Evolutionary conservation across 805 yeast species (phyloP).

Genomic region (Saccharomyces paradoxus): DNA sequence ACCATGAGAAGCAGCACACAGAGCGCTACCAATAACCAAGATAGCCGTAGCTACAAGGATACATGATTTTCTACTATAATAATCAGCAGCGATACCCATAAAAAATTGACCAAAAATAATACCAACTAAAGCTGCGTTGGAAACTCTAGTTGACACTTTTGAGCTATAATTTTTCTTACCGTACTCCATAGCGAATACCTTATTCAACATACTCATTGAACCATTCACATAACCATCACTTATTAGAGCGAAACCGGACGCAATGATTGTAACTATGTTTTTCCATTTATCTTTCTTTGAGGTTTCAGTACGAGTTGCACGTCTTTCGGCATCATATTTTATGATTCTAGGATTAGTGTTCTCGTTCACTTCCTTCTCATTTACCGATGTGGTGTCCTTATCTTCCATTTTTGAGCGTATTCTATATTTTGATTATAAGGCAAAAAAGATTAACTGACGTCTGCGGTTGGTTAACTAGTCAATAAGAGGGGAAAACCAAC

Average conservation of each 20-base stretch:
- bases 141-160: slow-evolving; percentile 65
- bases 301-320: neutral
- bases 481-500: neutral
- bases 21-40: slow-evolving; percentile 67
- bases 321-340: neutral
- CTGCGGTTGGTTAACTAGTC: neutral
- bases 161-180: slow-evolving; percentile 55
- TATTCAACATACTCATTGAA: slow-evolving; percentile 61
- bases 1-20: slow-evolving; percentile 58
- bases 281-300: neutral
- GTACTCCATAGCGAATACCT: slow-evolving; percentile 38
- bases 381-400: neutral
- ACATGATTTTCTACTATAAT: slow-evolving; percentile 70
- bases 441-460: neutral
- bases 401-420: neutral
- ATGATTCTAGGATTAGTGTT: neutral
- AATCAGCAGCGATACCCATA: slow-evolving; percentile 78
- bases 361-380: neutral
- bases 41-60: slow-evolving; percentile 73
- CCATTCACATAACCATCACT: slow-evolving; percentile 91
- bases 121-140: slow-evolving; percentile 87
- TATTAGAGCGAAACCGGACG: slow-evolving; percentile 88
- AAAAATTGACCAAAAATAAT: slow-evolving; percentile 77
- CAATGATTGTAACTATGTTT: slow-evolving; percentile 40
- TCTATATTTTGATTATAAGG: neutral